Evolutionary conservation across 495 filamentous ascomycete species (phyloP).

Genomic region (Penicillium paxilli): DNA sequence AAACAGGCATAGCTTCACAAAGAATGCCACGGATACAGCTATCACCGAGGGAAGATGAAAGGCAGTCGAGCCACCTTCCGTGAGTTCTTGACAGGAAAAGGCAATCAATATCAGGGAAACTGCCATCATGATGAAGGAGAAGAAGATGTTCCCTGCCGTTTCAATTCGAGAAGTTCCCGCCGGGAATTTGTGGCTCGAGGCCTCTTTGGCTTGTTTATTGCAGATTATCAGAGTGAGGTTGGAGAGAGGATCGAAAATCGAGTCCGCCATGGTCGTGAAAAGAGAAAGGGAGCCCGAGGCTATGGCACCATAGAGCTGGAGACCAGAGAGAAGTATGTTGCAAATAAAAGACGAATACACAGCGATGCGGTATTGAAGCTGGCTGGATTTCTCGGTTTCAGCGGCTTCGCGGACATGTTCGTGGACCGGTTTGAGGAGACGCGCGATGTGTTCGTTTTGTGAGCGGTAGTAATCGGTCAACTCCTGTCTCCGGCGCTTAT

Average conservation of each 20-base stretch:
- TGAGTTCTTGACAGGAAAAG: not conserved
- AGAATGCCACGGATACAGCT: not conserved
- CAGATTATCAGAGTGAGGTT: slow-evolving; percentile 43
- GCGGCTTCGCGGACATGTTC: slow-evolving; percentile 5
- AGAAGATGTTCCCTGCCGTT: not conserved
- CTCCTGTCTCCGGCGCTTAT: not conserved
- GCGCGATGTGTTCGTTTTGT: not conserved
- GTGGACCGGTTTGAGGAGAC: slow-evolving; percentile 1
- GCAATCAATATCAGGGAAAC: not conserved
- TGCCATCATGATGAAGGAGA: not conserved
- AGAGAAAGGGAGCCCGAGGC: slow-evolving; percentile 84
- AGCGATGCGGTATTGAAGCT: not conserved
- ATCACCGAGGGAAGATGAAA: not conserved
- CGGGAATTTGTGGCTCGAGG: not conserved
- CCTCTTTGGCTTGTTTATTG: not conserved
- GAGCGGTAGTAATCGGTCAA: not conserved
- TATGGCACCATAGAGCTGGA: slow-evolving; percentile 86
- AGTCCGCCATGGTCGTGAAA: slow-evolving; percentile 95
- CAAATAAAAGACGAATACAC: not conserved
- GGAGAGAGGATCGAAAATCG: slow-evolving; percentile 87
- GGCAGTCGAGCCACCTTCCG: not conserved
- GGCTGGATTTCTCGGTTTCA: not conserved
- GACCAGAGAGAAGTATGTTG: slow-evolving; percentile 16
- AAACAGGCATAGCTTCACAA: not conserved
- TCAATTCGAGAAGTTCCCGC: not conserved